A percentile compares a stretch with the other conserved stretches of the same genome.
These are phyloP conservation scores for Asclepias syriaca DNA, from an alignment of 257 asterid species.

Conservation along the genomic window DNA sequence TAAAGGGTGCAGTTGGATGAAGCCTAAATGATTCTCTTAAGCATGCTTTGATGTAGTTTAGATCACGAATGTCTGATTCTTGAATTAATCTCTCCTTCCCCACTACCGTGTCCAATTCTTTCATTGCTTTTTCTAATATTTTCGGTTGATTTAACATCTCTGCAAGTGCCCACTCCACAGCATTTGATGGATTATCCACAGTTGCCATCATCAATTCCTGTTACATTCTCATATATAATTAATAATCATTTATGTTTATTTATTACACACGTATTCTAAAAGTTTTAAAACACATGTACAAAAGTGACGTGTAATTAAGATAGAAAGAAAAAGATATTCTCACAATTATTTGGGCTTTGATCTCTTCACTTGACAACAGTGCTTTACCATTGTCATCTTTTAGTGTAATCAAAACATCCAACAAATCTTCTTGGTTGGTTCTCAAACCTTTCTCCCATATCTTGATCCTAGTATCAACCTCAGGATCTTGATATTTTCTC, in stretches of 20 bases:
- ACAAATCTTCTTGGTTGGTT: conserved; percentile 8
- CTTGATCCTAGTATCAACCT: conserved; percentile 8
- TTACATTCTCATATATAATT: no score
- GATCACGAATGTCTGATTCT: conserved; percentile 14
- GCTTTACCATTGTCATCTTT: background rate
- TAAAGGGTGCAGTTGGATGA: conserved; percentile 12
- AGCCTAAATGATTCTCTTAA: conserved; percentile 17
- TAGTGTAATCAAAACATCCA: conserved; percentile 16
- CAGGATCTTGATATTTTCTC: conserved; percentile 7
- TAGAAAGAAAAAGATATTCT: background rate
- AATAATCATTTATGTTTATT: no score
- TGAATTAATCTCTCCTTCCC: conserved; percentile 18
- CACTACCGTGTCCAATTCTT: conserved; percentile 9
- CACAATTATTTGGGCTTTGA: conserved; percentile 12
- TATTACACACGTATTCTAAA: no score
- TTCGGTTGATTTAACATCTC: conserved; percentile 17
- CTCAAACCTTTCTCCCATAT: conserved; percentile 18
- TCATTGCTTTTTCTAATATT: background rate
- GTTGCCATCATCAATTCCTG: conserved; percentile 2
- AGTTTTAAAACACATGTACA: no score
- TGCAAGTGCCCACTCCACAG: conserved; percentile 5
- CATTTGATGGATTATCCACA: conserved; percentile 11
- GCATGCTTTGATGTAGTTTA: conserved; percentile 20
- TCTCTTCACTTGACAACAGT: conserved; percentile 8
- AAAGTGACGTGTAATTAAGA: no score